A percentile compares a stretch with the other conserved stretches of the same genome.
These are phyloP conservation scores for Gliomastix tumulicola DNA, from an alignment of 2,329 filamentous ascomycete species.

Conservation along the genomic window DNA sequence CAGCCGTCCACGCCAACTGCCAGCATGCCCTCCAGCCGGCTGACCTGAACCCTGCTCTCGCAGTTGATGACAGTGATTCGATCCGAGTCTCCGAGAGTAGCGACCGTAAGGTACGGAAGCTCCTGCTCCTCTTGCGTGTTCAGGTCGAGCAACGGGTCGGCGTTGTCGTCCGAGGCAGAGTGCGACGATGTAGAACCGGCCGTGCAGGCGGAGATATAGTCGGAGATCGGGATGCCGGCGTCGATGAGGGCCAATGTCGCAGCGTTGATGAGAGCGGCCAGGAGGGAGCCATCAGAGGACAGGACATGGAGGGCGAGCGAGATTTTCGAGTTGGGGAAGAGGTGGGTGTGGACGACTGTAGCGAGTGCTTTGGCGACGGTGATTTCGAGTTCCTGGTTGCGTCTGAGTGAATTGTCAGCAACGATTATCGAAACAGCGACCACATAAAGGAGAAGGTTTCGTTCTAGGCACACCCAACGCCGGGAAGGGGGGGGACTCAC, in stretches of 20 bases:
- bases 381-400: slow-evolving; percentile 72
- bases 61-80: slow-evolving; percentile 74
- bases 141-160: slow-evolving; percentile 74
- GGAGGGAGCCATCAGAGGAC: slow-evolving; percentile 80
- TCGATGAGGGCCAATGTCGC: slow-evolving; percentile 88
- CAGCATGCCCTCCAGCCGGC: slow-evolving; percentile 83
- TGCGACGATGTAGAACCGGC: slow-evolving; percentile 71
- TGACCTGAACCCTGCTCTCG: slow-evolving; percentile 81
- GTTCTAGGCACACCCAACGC: too few species aligned
- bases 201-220: slow-evolving; percentile 84
- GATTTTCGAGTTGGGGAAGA: slow-evolving; percentile 86
- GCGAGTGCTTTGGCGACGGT: slow-evolving; percentile 74
- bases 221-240: slow-evolving; percentile 90
- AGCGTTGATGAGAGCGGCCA: slow-evolving; percentile 87
- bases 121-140: slow-evolving; percentile 80
- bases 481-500: slow-evolving; percentile 36
- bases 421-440: background rate
- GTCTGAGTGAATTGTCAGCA: slow-evolving; percentile 42
- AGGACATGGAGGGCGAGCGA: slow-evolving; percentile 79
- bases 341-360: slow-evolving; percentile 71
- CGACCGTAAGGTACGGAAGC: slow-evolving; percentile 81
- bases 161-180: slow-evolving; percentile 55
- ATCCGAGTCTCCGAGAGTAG: slow-evolving; percentile 66
- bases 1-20: slow-evolving; percentile 89
- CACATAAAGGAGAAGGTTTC: background rate